These are phyloP conservation scores for Boletus speciosus DNA, from an alignment of 768 basidiomycete genomes.

Conservation along the genomic window DNA sequence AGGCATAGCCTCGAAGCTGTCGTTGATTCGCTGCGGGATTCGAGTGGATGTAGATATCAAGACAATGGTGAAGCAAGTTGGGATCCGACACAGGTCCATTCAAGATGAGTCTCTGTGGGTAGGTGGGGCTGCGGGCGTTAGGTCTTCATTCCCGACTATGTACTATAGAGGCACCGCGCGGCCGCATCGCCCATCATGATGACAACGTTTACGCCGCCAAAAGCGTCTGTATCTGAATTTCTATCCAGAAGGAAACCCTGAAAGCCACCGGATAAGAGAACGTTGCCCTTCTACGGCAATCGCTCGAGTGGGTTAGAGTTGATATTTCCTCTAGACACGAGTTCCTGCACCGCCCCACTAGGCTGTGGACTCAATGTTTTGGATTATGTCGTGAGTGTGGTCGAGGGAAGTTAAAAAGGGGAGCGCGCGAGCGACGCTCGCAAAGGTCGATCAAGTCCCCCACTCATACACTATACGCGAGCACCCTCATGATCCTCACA, in stretches of 20 bases:
- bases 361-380: neutral
- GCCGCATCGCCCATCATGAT: no score
- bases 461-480: neutral
- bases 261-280: neutral
- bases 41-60: no score
- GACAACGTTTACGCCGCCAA: no score
- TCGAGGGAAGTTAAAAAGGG: conserved; percentile 4
- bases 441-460: neutral
- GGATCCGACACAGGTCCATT: no score
- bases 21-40: no score
- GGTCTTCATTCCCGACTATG: no score
- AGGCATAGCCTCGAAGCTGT: no score
- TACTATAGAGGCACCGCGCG: no score
- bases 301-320: neutral
- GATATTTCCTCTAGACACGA: no score
- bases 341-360: neutral
- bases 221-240: neutral
- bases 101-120: no score
- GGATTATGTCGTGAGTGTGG: neutral
- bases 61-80: no score
- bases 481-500: conserved; percentile 21
- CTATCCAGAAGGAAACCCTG: neutral
- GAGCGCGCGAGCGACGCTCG: neutral
- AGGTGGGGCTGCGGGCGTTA: no score
- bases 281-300: neutral